Percentiles rank a stretch among this genome's conserved stretches.
Evolutionary conservation across 768 basidiomycete genomes (phyloP).

Genomic region (Agrocybe pediades): DNA sequence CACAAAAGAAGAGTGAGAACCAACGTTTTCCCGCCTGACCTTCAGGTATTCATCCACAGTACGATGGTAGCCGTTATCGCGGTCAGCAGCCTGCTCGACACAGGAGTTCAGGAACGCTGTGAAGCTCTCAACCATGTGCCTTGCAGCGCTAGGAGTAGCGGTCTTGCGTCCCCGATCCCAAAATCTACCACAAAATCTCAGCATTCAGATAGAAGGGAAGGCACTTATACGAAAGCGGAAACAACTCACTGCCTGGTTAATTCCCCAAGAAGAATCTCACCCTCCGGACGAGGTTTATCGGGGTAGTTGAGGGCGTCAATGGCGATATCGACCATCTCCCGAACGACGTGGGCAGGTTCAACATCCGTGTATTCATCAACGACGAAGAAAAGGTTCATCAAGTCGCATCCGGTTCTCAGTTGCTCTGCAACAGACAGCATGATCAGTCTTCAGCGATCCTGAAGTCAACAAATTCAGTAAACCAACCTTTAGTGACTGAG

Average conservation of each 20-base stretch:
- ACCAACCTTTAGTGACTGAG: slow-evolving; percentile 30
- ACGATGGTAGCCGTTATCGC: slow-evolving; percentile 30
- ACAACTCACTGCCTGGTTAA: slow-evolving; percentile 39
- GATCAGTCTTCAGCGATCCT: neutral
- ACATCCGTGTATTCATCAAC: slow-evolving; percentile 52
- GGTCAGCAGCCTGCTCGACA: slow-evolving; percentile 43
- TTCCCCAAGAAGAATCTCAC: slow-evolving; percentile 39
- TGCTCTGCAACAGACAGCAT: slow-evolving; percentile 1
- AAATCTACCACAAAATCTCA: slow-evolving; percentile 25
- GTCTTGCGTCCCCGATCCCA: slow-evolving; percentile 31
- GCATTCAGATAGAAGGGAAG: no score
- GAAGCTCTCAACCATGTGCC: slow-evolving; percentile 39
- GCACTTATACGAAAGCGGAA: neutral
- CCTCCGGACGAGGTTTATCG: slow-evolving; percentile 32
- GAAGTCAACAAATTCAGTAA: neutral
- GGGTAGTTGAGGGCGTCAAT: slow-evolving; percentile 46
- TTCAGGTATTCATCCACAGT: slow-evolving; percentile 40
- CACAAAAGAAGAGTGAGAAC: slow-evolving; percentile 39
- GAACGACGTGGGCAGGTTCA: slow-evolving; percentile 27
- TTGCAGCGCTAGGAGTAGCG: slow-evolving; percentile 21
- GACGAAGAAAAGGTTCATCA: slow-evolving; percentile 51
- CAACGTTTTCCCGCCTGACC: slow-evolving; percentile 41
- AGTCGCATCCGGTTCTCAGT: slow-evolving; percentile 38
- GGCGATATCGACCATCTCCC: slow-evolving; percentile 29
- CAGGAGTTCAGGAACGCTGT: slow-evolving; percentile 37